Conservation (phyloP, 768 basidiomycete species). For the Neoboletus subvelutipes region DNA sequence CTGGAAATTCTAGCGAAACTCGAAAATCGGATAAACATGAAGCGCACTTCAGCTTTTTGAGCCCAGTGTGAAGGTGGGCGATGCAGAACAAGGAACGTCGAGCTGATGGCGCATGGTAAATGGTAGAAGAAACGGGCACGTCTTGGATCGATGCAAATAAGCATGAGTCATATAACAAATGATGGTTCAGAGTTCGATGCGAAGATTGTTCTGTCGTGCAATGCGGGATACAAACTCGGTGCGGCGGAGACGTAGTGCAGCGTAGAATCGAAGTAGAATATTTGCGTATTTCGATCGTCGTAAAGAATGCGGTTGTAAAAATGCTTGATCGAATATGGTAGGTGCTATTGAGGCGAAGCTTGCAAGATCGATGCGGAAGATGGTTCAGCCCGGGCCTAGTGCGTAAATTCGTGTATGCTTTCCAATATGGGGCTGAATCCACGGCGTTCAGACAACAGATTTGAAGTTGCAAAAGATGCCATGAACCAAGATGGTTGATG, state of each 20-base stretch:
- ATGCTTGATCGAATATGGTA: slow-evolving; percentile 27
- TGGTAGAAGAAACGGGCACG: slow-evolving; percentile 26
- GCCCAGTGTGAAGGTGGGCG: slow-evolving; percentile 19
- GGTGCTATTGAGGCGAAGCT: slow-evolving; percentile 15
- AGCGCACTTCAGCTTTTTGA: slow-evolving; percentile 31
- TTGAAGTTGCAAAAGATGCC: slow-evolving; percentile 25
- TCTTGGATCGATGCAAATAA: slow-evolving; percentile 36
- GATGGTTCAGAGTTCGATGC: slow-evolving; percentile 33
- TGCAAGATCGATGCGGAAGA: slow-evolving; percentile 34
- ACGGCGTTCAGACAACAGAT: slow-evolving; percentile 17
- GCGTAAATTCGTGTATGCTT: slow-evolving; percentile 26
- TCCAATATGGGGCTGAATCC: slow-evolving; percentile 23
- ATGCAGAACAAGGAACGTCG: slow-evolving; percentile 21
- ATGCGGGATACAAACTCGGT: slow-evolving; percentile 22
- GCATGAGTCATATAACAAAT: slow-evolving; percentile 34
- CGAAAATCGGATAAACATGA: slow-evolving; percentile 24
- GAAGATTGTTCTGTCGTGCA: slow-evolving; percentile 31
- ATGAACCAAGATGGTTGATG: slow-evolving; percentile 31
- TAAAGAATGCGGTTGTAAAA: slow-evolving; percentile 24
- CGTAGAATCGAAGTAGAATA: slow-evolving; percentile 23
- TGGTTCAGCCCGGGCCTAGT: slow-evolving; percentile 21
- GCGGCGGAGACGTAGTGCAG: slow-evolving; percentile 16
- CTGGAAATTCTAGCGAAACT: slow-evolving; percentile 29
- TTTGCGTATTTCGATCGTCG: slow-evolving; percentile 27
- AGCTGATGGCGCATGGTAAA: slow-evolving; percentile 30